Evolutionary conservation across 176 grass and related monocot genomes (phyloP).

Genomic region (Luzula sylvatica): DNA sequence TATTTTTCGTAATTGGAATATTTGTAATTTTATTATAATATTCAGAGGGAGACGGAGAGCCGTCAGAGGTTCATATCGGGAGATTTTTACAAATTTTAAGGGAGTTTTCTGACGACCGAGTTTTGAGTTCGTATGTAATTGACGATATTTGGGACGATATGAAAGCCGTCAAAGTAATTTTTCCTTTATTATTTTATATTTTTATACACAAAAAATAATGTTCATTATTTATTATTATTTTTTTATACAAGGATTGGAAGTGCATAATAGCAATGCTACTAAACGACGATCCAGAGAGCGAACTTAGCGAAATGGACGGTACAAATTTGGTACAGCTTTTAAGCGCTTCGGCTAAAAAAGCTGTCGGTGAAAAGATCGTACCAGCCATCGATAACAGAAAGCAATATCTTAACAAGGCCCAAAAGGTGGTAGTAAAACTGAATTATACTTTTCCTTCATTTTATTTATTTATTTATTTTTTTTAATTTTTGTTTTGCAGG

Average conservation of each 20-base stretch:
- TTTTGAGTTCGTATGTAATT: slow-evolving; percentile 91
- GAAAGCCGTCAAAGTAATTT: slow-evolving; percentile 87
- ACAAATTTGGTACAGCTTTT: slow-evolving; percentile 89
- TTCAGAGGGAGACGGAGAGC: slow-evolving; percentile 66
- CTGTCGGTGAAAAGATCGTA: slow-evolving; percentile 89
- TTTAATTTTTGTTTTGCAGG: slow-evolving; percentile 39
- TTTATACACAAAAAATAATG: too few species aligned
- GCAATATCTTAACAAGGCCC: slow-evolving; percentile 65
- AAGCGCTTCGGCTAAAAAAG: slow-evolving; percentile 84
- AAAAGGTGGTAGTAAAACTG: slow-evolving; percentile 45
- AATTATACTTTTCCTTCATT: too few species aligned
- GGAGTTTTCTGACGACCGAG: slow-evolving; percentile 90
- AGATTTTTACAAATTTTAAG: slow-evolving; percentile 88
- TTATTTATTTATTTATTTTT: too few species aligned
- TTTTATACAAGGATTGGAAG: slow-evolving; percentile 65
- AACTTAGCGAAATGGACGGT: slow-evolving; percentile 76
- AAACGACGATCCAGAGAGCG: slow-evolving; percentile 64
- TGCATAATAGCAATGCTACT: slow-evolving; percentile 90
- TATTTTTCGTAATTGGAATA: too few species aligned
- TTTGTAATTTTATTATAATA: slow-evolving; percentile 17
- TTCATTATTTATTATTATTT: too few species aligned
- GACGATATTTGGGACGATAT: slow-evolving; percentile 99
- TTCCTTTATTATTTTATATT: slow-evolving; percentile 3
- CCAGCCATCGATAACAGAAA: slow-evolving; percentile 79
- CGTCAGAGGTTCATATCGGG: slow-evolving; percentile 83